Percentiles rank a stretch among this genome's conserved stretches.
phyloP scores from a whole-genome alignment of 495 filamentous ascomycete species.

The Xylaria telfairii region DNA sequence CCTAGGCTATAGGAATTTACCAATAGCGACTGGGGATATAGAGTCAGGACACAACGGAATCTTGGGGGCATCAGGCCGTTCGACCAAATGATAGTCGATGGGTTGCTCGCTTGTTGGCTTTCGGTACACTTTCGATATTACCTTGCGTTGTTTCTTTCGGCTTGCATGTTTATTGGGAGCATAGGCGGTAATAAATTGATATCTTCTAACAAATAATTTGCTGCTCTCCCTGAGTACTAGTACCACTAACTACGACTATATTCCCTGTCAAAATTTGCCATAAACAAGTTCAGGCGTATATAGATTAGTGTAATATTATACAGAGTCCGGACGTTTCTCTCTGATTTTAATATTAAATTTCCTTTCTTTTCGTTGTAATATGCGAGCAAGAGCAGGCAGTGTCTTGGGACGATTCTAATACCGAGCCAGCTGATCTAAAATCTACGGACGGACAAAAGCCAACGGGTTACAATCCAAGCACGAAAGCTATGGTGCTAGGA shows the following conservation, averaged over 20 bases:
- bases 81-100: neutral
- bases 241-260: neutral
- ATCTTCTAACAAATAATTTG: slow-evolving; percentile 2
- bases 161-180: slow-evolving; percentile 3
- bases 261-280: neutral
- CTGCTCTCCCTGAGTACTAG: neutral
- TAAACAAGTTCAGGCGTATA: neutral
- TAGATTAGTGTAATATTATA: slow-evolving; percentile 11
- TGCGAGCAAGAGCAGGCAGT: neutral
- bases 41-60: slow-evolving; percentile 12
- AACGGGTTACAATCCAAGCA: neutral
- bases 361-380: neutral
- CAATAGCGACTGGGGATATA: slow-evolving; percentile 2
- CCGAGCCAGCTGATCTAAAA: neutral
- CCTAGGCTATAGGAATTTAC: neutral
- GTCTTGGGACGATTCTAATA: neutral
- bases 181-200: slow-evolving; percentile 21
- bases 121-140: neutral
- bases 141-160: neutral
- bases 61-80: neutral
- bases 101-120: slow-evolving; percentile 6
- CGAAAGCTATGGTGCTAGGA: neutral
- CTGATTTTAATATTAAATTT: neutral
- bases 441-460: neutral
- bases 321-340: no score